phyloP scores from a whole-genome alignment of 2,329 filamentous ascomycete genomes.

The Rhexocercosporidium sp. region DNA sequence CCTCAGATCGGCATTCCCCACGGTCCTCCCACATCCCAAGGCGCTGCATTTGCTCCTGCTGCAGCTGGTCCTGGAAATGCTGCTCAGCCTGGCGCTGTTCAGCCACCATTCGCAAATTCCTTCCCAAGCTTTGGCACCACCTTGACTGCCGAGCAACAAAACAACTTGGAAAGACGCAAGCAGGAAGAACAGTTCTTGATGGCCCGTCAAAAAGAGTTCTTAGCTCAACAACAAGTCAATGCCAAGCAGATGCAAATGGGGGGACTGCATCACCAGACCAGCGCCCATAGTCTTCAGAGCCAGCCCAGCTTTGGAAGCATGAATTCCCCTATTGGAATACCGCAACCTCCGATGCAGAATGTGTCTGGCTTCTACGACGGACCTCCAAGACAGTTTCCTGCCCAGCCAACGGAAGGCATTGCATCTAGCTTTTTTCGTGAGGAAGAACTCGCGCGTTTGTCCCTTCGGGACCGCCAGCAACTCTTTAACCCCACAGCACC shows the following conservation, averaged over 20 bases:
- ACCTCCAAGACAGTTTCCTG: conserved; percentile 49
- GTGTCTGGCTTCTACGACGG: conserved; percentile 74
- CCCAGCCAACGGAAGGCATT: conserved; percentile 49
- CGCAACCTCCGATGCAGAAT: conserved; percentile 54
- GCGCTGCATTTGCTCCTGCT: conserved; percentile 42
- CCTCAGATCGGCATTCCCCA: conserved; percentile 96
- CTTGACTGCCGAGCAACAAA: conserved; percentile 95
- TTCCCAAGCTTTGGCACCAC: conserved; percentile 98
- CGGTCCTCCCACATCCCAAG: conserved; percentile 66
- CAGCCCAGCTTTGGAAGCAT: conserved; percentile 97
- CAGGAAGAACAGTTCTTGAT: conserved; percentile 98
- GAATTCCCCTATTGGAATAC: conserved; percentile 73
- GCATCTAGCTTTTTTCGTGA: conserved; percentile 64
- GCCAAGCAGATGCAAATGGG: conserved; percentile 74
- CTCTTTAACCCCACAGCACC: conserved; percentile 32
- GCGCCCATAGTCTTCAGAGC: conserved; percentile 93
- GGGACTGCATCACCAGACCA: conserved; percentile 82
- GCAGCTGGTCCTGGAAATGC: conserved; percentile 44
- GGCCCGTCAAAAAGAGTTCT: conserved; percentile 92
- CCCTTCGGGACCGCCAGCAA: conserved; percentile 47
- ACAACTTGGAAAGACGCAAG: conserved; percentile 93
- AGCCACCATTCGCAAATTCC: conserved; percentile 88
- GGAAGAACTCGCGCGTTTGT: conserved; percentile 76
- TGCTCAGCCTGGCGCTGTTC: conserved; percentile 66
- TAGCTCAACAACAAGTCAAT: conserved; percentile 84